Conservation (phyloP, 1,139 yeast species). For the Candida gigantensis region DNA sequence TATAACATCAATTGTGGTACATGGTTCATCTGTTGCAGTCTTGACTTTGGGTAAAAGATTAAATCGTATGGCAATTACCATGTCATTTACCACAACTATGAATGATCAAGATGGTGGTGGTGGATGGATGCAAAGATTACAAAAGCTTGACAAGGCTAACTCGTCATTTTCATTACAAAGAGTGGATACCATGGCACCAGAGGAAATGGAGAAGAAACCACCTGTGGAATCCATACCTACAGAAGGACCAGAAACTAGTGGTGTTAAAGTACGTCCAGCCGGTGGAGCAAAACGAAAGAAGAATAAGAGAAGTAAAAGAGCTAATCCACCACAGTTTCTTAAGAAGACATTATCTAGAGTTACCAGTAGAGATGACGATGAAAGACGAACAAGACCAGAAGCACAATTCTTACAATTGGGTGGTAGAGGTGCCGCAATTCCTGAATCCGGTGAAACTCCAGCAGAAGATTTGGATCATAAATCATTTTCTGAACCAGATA, state of each 20-base stretch:
- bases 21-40: constrained; percentile 96
- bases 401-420: constrained; percentile 48
- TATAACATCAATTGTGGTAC: constrained; percentile 84
- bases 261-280: constrained; percentile 72
- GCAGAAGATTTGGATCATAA: too few species aligned
- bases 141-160: constrained; percentile 69
- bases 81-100: constrained; percentile 80
- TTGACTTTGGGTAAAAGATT: constrained; percentile 84
- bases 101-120: constrained; percentile 52
- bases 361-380: constrained; percentile 25
- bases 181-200: constrained; percentile 60
- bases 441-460: constrained; percentile 17
- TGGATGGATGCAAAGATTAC: constrained; percentile 86
- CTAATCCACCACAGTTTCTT: too few species aligned
- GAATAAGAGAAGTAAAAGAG: constrained; percentile 40
- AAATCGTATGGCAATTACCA: constrained; percentile 89
- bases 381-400: constrained; percentile 42
- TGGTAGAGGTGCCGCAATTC: too few species aligned
- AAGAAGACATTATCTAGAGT: constrained; percentile 35
- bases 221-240: too few species aligned
- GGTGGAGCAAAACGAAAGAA: constrained; percentile 67
- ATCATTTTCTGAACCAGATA: too few species aligned
- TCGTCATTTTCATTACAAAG: constrained; percentile 80
- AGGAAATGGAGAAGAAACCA: too few species aligned
- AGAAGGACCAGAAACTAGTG: constrained; percentile 61